Base-by-base conservation (phyloP, 345 rosid species). In the Aurinia saxatilis region DNA sequence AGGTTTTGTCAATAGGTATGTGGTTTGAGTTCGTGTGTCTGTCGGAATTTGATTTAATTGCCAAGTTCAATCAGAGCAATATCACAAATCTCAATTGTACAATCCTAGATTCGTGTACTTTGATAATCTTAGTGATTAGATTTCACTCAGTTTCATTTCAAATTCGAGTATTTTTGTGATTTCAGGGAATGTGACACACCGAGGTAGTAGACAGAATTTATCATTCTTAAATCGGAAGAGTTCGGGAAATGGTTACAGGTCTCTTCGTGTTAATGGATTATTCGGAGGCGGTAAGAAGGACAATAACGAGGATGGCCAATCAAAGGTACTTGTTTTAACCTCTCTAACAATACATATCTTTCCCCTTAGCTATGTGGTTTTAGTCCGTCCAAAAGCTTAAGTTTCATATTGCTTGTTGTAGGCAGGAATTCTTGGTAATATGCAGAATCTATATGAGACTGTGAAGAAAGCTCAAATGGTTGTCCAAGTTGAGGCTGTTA, bases 391-490 rank as follows among this genome's bases (percentile, higher is more conserved):
- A 23, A 14, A 30, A 48, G 72, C 36, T 19, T 48, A 35, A 10
- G 5, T 40, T 51, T 30, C 27, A 44, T 12, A 8, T 57, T 71
- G 9, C 1, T 27, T 76, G 71, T 75, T 75, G 37, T 82, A 83
- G 96, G 85, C 88, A 73, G 92, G 92, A 68, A 79, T 83, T 54
- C 80, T 84, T 16, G 96, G 90, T 42, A 84, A 86, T 73, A 88
- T 86, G 93, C 84, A 79, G 70, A 89, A 82, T 71, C 66, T 89
- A 39, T 89, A 78, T 50, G 96, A 84, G 57, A 86, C 91, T 1
- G 93, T 86, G 65, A 89, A 89, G 72, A 89, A 89, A 72, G 91
- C 96, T 27, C 91, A 89, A 73, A 86, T 81, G 88, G 93, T 89
- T 37, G 96, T 89, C 75, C 93, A 86, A 78, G 93, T 86, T n/a